Evolutionary conservation across 345 rosid species (phyloP).

Genomic region (Linum usitatissimum): DNA sequence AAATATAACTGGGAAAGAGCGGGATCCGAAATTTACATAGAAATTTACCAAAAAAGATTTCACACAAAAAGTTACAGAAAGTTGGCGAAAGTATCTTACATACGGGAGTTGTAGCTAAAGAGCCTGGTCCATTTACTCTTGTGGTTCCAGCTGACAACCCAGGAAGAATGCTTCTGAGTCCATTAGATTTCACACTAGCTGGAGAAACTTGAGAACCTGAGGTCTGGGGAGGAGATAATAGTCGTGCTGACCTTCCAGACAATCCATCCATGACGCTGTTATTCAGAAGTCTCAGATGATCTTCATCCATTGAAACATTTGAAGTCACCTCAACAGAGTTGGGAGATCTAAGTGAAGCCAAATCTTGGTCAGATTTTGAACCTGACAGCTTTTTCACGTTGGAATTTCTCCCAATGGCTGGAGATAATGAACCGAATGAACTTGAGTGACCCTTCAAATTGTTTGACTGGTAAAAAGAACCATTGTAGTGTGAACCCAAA

Average conservation of each 20-base stretch:
- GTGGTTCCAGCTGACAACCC: conserved; percentile 34
- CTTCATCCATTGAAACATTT: conserved; percentile 35
- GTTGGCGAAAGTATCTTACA: conserved; percentile 54
- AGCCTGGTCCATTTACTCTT: conserved; percentile 30
- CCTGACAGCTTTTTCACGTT: conserved; percentile 37
- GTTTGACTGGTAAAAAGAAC: conserved; percentile 41
- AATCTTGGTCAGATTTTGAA: conserved; percentile 80
- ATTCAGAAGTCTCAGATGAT: conserved; percentile 34
- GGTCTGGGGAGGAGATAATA: conserved; percentile 50
- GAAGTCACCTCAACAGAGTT: conserved; percentile 35
- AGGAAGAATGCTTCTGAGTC: conserved; percentile 29
- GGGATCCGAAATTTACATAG: conserved; percentile 9
- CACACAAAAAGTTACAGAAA: neutral
- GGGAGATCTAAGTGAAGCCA: conserved; percentile 56
- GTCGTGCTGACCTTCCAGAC: conserved; percentile 35
- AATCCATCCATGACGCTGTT: conserved; percentile 30
- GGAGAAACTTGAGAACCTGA: conserved; percentile 32
- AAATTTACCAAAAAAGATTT: neutral
- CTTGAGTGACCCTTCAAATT: conserved; percentile 44
- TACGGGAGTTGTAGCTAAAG: conserved; percentile 50
- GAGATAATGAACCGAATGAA: conserved; percentile 39
- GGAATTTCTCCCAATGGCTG: conserved; percentile 40
- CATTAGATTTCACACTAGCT: conserved; percentile 38
- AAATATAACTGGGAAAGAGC: neutral
- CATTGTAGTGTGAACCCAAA: conserved; percentile 25